phyloP scores from a whole-genome alignment of 805 yeast species.

The Ogataea neopini region DNA sequence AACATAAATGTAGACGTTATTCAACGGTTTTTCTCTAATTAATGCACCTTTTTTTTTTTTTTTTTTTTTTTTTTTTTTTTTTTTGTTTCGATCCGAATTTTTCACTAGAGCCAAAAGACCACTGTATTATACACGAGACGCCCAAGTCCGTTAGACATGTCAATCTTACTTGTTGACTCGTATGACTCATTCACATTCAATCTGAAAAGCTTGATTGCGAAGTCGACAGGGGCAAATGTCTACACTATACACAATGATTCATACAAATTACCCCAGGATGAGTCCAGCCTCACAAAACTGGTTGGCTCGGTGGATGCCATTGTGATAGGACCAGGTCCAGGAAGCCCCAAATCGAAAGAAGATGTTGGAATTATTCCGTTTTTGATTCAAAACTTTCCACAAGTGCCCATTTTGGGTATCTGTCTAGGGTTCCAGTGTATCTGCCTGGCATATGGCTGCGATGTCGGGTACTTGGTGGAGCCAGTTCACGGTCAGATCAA shows the following conservation, averaged over 20 bases:
- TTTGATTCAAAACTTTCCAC: conserved; percentile 43
- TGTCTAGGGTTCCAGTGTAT: conserved; percentile 92
- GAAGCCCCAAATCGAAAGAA: conserved; percentile 62
- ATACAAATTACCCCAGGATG: conserved; percentile 35
- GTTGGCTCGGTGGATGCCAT: conserved; percentile 67
- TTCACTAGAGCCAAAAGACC: not conserved
- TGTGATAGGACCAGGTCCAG: conserved; percentile 97
- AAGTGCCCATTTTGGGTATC: conserved; percentile 79
- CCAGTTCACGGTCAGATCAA: conserved; percentile 89
- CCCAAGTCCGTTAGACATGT: no score
- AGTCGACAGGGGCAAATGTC: conserved; percentile 51
- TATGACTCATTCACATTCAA: conserved; percentile 95
- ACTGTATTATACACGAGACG: no score
- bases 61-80: not conserved
- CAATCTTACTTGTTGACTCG: conserved; percentile 79
- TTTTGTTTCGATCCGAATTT: not conserved
- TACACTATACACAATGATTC: conserved; percentile 66
- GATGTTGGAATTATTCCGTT: conserved; percentile 76
- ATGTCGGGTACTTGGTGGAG: conserved; percentile 49
- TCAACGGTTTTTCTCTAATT: not conserved
- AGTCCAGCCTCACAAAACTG: conserved; percentile 40
- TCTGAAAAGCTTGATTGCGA: conserved; percentile 59
- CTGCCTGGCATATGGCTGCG: conserved; percentile 58
- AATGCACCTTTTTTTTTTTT: not conserved
- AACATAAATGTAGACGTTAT: not conserved